These are phyloP conservation scores for Saccharomyces uvarum DNA, from an alignment of 1,139 yeast species.

Conservation along the genomic window DNA sequence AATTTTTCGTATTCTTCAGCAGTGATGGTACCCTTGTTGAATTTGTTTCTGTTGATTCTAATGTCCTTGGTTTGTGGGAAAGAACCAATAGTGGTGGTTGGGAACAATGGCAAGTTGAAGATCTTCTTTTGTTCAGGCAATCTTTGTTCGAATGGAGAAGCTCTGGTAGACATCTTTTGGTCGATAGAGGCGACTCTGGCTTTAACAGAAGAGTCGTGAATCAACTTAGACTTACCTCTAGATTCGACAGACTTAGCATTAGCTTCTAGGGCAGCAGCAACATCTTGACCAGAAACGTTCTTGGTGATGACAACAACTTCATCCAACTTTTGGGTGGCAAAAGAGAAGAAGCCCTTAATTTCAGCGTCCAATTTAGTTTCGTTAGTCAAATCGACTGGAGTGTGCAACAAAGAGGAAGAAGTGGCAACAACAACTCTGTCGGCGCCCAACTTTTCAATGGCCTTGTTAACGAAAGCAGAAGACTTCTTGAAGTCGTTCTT, in stretches of 20 bases:
- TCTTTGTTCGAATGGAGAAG: slow-evolving; percentile 78
- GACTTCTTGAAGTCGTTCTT: slow-evolving; percentile 90
- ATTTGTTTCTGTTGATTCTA: slow-evolving; percentile 97
- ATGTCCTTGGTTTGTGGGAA: slow-evolving; percentile 99
- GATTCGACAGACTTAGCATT: slow-evolving; percentile 82
- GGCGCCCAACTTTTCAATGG: slow-evolving; percentile 75
- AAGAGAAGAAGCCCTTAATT: slow-evolving; percentile 96
- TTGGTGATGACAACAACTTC: slow-evolving; percentile 91
- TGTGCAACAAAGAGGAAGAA: slow-evolving; percentile 93
- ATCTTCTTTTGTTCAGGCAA: slow-evolving; percentile 76
- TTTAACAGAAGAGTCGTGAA: slow-evolving; percentile 87
- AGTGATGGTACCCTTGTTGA: slow-evolving; percentile 90
- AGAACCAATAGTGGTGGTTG: slow-evolving; percentile 99
- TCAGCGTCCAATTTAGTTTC: slow-evolving; percentile 86
- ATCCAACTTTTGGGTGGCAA: slow-evolving; percentile 89
- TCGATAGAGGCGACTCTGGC: slow-evolving; percentile 76
- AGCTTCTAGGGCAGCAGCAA: slow-evolving; percentile 60
- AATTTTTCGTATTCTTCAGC: slow-evolving; percentile 92
- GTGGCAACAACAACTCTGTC: slow-evolving; percentile 89
- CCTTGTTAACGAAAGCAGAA: slow-evolving; percentile 69
- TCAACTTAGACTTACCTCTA: slow-evolving; percentile 78
- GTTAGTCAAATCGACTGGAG: slow-evolving; percentile 90
- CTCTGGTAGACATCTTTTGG: slow-evolving; percentile 77
- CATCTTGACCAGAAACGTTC: slow-evolving; percentile 77
- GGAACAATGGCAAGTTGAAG: slow-evolving; percentile 95